Evolutionary conservation across 2,329 filamentous ascomycete species (phyloP).

Genomic region (Sporothrix pallida): DNA sequence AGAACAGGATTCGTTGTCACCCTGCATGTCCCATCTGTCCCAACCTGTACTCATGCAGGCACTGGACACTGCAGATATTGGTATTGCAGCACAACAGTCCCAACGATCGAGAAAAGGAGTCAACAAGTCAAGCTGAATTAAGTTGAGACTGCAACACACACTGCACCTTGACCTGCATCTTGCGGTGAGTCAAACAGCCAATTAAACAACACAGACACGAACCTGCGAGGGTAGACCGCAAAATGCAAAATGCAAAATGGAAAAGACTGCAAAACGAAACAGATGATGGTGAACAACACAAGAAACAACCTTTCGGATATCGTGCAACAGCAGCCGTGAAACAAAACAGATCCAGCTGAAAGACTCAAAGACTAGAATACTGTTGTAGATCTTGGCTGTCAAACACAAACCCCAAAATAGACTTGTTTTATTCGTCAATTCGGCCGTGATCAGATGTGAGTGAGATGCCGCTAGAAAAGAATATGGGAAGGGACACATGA

Average conservation of each 20-base stretch:
- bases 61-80: too few relatives aligned
- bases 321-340: slow-evolving; percentile 2
- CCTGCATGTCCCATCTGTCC: neutral
- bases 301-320: neutral
- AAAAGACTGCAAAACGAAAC: neutral
- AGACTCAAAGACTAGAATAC: neutral
- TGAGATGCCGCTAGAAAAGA: neutral
- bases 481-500: neutral
- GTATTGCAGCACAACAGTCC: neutral
- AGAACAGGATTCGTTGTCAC: neutral
- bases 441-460: neutral
- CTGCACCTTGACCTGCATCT: slow-evolving; percentile 1
- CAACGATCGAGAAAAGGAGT: slow-evolving; percentile 1
- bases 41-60: neutral
- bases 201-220: neutral
- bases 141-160: neutral
- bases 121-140: neutral
- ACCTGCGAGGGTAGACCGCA: too few relatives aligned
- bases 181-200: slow-evolving; percentile 28
- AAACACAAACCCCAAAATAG: neutral
- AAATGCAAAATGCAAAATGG: too few relatives aligned
- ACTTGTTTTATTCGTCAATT: slow-evolving; percentile 1
- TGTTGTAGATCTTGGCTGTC: neutral
- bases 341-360: neutral
- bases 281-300: neutral